Evolutionary conservation across 768 basidiomycete species (phyloP).

Genomic region (Favolaschia claudopus): DNA sequence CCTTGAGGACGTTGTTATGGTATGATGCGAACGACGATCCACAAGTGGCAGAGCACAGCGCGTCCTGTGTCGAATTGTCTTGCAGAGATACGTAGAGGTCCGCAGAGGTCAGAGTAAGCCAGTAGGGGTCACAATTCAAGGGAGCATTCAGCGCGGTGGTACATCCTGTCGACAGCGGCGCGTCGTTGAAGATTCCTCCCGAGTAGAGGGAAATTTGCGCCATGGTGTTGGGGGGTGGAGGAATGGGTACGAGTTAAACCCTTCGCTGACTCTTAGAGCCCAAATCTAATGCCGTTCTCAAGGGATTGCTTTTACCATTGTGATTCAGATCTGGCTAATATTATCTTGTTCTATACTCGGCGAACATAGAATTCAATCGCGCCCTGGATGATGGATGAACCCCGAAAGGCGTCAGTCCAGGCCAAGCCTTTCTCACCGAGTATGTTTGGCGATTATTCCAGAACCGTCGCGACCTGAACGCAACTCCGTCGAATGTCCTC

Average conservation of each 20-base stretch:
- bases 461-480: too few relatives aligned
- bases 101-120: background rate
- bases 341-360: too few relatives aligned
- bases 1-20: background rate
- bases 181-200: background rate
- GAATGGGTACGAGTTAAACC: background rate
- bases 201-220: background rate
- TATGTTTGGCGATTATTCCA: too few relatives aligned
- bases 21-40: background rate
- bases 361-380: too few relatives aligned
- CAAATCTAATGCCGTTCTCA: too few relatives aligned
- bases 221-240: background rate
- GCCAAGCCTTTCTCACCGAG: too few relatives aligned
- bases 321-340: too few relatives aligned
- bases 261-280: background rate
- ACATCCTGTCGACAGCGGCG: background rate
- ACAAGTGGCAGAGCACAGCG: background rate
- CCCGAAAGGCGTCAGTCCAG: too few relatives aligned
- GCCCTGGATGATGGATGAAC: too few relatives aligned
- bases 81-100: background rate
- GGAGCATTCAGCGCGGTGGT: background rate
- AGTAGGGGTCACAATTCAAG: background rate
- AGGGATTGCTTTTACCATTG: too few relatives aligned
- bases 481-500: too few relatives aligned
- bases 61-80: background rate